Percentiles rank a stretch among this genome's conserved stretches.
These are phyloP conservation scores for Melampsora americana DNA, from an alignment of 1,284 basidiomycete genomes.

Conservation along the genomic window DNA sequence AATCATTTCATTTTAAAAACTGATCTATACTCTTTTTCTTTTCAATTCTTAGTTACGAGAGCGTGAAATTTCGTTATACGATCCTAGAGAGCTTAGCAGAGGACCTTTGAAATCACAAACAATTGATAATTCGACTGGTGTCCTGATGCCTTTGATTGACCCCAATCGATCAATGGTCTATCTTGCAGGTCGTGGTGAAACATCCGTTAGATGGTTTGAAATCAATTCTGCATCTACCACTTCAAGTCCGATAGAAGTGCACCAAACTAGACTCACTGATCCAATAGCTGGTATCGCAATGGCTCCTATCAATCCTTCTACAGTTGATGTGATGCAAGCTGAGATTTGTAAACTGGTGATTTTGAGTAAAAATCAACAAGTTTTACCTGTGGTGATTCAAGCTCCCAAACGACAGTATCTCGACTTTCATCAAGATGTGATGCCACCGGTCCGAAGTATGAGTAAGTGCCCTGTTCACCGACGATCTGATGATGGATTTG, in stretches of 20 bases:
- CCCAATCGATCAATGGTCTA: slow-evolving; percentile 55
- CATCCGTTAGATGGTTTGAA: slow-evolving; percentile 56
- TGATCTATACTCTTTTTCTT: neutral
- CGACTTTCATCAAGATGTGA: slow-evolving; percentile 57
- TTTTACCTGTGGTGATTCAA: slow-evolving; percentile 55
- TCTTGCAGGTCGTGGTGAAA: slow-evolving; percentile 55
- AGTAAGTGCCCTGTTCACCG: slow-evolving; percentile 47
- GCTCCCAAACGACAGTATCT: slow-evolving; percentile 57
- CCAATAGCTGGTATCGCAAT: slow-evolving; percentile 52
- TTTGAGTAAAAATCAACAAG: slow-evolving; percentile 54
- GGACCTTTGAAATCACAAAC: slow-evolving; percentile 48
- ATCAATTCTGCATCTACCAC: slow-evolving; percentile 11
- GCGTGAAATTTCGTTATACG: slow-evolving; percentile 48
- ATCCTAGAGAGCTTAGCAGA: slow-evolving; percentile 49
- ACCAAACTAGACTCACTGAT: slow-evolving; percentile 49
- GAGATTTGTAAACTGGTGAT: slow-evolving; percentile 56
- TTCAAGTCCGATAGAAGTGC: slow-evolving; percentile 45
- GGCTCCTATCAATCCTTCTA: slow-evolving; percentile 52
- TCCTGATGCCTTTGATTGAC: slow-evolving; percentile 55
- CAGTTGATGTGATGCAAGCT: slow-evolving; percentile 56
- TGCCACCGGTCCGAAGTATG: slow-evolving; percentile 53
- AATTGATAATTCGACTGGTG: slow-evolving; percentile 55
- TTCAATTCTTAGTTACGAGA: slow-evolving; percentile 13
- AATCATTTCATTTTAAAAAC: too few relatives aligned
- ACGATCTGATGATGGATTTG: neutral